phyloP scores from a whole-genome alignment of 345 rosid genomes.

The Litchi chinensis region DNA sequence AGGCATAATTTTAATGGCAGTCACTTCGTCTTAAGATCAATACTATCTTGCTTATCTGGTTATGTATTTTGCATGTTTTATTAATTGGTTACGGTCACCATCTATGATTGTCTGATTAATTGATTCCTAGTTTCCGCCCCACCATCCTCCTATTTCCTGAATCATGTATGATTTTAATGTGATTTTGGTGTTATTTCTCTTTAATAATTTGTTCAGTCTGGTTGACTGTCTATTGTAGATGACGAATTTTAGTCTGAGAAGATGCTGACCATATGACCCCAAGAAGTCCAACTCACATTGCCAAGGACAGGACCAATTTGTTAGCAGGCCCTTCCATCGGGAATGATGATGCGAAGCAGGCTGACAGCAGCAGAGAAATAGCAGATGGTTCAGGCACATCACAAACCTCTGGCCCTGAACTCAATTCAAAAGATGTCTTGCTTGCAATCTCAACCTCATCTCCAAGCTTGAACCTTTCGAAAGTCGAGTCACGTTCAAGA shows the following conservation, averaged over 20 bases:
- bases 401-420: conserved; percentile 11
- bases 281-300: conserved; percentile 24
- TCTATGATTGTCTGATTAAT: neutral
- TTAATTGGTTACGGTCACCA: neutral
- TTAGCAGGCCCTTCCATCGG: conserved; percentile 14
- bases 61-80: neutral
- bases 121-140: neutral
- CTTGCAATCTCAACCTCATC: conserved; percentile 21
- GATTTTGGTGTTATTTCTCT: neutral
- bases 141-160: neutral
- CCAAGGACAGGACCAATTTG: conserved; percentile 11
- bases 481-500: conserved; percentile 26
- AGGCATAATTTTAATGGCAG: neutral
- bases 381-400: conserved; percentile 19
- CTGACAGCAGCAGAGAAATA: conserved; percentile 24
- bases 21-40: neutral
- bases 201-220: neutral
- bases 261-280: conserved; percentile 9
- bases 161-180: neutral
- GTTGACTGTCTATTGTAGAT: conserved; percentile 5
- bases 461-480: conserved; percentile 11
- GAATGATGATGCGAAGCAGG: conserved; percentile 8
- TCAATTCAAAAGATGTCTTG: conserved; percentile 4
- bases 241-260: conserved; percentile 34
- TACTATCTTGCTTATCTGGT: neutral